Percentiles rank a stretch among this genome's conserved stretches.
Evolutionary conservation across 139 green algal genomes (phyloP).

Genomic region (Asterochloris erici): DNA sequence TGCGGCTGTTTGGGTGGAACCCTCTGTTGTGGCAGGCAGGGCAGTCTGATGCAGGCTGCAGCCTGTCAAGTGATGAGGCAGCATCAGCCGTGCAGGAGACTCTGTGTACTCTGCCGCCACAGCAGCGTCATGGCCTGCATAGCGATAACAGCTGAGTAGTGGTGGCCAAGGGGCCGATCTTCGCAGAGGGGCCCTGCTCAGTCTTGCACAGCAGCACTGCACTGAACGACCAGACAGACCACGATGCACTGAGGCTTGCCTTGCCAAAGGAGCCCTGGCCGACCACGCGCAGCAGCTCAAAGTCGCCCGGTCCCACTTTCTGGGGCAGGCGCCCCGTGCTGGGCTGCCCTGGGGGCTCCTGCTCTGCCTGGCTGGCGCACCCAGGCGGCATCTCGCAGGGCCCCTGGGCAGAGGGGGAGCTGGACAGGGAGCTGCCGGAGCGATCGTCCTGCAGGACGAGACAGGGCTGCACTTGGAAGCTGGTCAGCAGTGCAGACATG

Average conservation of each 20-base stretch:
- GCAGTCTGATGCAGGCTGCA: background rate
- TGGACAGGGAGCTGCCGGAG: background rate
- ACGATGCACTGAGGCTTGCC: constrained; percentile 20
- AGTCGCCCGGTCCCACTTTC: constrained; percentile 78
- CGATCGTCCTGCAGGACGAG: background rate
- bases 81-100: background rate
- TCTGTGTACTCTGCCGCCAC: background rate
- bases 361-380: background rate
- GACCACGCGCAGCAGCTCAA: constrained; percentile 91
- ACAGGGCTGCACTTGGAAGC: background rate
- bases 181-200: no score
- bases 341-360: constrained; percentile 1
- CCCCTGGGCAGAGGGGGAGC: background rate
- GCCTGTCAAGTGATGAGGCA: background rate
- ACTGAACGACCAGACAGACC: no score
- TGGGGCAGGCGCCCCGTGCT: background rate
- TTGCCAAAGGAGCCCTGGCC: constrained; percentile 97
- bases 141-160: background rate
- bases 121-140: background rate
- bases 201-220: no score
- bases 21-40: background rate
- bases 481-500: background rate
- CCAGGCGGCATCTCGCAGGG: constrained; percentile 10
- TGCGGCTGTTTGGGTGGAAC: background rate
- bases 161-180: no score